A percentile compares a stretch with the other conserved stretches of the same genome.
Evolutionary conservation across 345 rosid species (phyloP).

Genomic region (Fremontodendron californicum): DNA sequence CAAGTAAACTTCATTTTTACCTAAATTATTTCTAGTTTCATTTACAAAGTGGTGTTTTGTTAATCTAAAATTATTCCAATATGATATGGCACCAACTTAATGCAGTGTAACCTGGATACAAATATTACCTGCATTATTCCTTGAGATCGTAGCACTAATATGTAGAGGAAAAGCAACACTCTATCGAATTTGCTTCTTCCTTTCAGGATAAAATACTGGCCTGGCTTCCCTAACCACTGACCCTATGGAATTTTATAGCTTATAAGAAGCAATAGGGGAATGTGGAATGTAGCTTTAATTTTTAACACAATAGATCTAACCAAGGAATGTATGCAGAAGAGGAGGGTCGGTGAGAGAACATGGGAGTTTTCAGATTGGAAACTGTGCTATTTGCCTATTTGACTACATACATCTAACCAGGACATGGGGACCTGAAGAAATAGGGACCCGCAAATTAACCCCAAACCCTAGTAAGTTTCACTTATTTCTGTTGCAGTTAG

Average conservation of each 20-base stretch:
- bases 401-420: conserved; percentile 23
- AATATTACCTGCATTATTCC: not conserved
- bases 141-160: not conserved
- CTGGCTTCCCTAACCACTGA: not conserved
- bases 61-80: not conserved
- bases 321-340: conserved; percentile 24
- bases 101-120: not conserved
- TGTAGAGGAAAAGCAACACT: not conserved
- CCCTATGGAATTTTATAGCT: not conserved
- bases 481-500: not conserved
- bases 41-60: not conserved
- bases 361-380: conserved; percentile 28
- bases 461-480: not conserved
- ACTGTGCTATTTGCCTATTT: conserved; percentile 17
- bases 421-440: conserved; percentile 9
- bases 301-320: conserved; percentile 15
- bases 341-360: conserved; percentile 26
- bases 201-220: not conserved
- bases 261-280: not conserved
- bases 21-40: not conserved
- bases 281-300: conserved; percentile 6
- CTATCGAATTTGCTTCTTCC: not conserved
- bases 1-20: not conserved
- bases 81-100: not conserved
- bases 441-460: not conserved